Base-by-base conservation (phyloP, 805 yeast species). In the Starmerella sp. region DNA sequence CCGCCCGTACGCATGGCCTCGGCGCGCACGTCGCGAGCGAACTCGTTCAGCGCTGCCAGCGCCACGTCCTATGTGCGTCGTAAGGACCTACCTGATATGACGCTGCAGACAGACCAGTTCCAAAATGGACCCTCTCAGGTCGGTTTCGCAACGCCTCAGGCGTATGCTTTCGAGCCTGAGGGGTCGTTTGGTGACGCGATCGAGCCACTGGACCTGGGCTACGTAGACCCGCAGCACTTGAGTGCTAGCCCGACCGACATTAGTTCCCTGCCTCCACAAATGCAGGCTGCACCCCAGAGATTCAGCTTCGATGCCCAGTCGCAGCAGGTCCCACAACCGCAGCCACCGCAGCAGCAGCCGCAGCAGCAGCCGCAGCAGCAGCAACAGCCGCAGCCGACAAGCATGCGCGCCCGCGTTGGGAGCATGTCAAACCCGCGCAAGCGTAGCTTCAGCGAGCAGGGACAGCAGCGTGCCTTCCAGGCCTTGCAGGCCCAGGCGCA, bases 81-180 rank as follows among this genome's bases (percentile, higher is more conserved):
- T 34, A 73, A 75, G 57, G 83, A 78, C 47, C 43, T 65, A 2
- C 67, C 57, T 15, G 58, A 52, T 15, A 54, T 47, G 41, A 54
- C 54, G 37, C 59, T 53, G 48, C 57, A 35, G 31, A 49, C 51
- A 2, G 52, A 28, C 53, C 55, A 51, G 58, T 60, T 54, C 58
- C 58, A 17, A 6, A 44, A 57, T 13, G 71, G 77, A 0, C 89
- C 90, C 1, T 77, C 76, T 45, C 88, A 84, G 63, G 89, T 84
- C 30, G 86, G 83, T 2, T 86, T 85, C 65, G 80, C 95, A 0
- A 84, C 95, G 0, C 96, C 95, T 3, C 95, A 87, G 66, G 58
- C 65, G 57, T 52, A 63, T 62, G 46, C 60, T 59, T 47, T 57
- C 60, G 58, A 65, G 60, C 56, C 71, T 67, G 50, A 71, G 71